Evolutionary conservation across 495 filamentous ascomycete genomes (phyloP).

Genomic region (Podospora pseudopauciseta): DNA sequence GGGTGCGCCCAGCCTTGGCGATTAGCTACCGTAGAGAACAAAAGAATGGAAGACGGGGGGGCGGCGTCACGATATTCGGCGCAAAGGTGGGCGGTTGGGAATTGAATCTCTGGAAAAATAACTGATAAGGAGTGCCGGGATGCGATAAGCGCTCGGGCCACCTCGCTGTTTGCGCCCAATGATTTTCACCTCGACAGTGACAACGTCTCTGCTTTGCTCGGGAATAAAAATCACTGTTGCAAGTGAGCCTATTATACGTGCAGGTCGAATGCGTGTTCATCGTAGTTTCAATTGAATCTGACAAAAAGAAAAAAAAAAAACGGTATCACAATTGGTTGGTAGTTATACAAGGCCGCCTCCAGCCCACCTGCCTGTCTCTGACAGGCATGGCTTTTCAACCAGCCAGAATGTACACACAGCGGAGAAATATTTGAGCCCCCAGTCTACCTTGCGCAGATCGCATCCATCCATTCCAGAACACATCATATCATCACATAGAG

Average conservation of each 20-base stretch:
- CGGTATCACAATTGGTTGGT: conserved; percentile 8
- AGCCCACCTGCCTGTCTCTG: neutral
- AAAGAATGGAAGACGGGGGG: neutral
- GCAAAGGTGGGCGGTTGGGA: neutral
- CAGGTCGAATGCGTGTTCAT: neutral
- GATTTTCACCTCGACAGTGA: neutral
- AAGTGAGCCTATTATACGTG: neutral
- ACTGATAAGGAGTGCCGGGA: conserved; percentile 1
- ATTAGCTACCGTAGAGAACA: neutral
- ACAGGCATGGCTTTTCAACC: neutral
- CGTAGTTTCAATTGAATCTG: neutral
- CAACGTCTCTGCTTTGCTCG: too few species aligned
- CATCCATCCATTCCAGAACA: neutral
- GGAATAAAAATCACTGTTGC: too few species aligned
- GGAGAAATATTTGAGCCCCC: neutral
- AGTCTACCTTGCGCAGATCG: conserved; percentile 31
- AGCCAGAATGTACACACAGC: neutral
- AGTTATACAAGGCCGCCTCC: conserved; percentile 5
- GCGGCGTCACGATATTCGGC: neutral
- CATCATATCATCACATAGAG: neutral
- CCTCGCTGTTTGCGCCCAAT: neutral
- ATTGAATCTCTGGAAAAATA: conserved; percentile 2
- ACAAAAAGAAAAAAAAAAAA: conserved; percentile 2
- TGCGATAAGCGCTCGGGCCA: neutral
- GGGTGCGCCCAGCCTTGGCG: conserved; percentile 1